Evolutionary conservation across 73 alveolate species (phyloP).

Genomic region (Uronychia binucleata): DNA sequence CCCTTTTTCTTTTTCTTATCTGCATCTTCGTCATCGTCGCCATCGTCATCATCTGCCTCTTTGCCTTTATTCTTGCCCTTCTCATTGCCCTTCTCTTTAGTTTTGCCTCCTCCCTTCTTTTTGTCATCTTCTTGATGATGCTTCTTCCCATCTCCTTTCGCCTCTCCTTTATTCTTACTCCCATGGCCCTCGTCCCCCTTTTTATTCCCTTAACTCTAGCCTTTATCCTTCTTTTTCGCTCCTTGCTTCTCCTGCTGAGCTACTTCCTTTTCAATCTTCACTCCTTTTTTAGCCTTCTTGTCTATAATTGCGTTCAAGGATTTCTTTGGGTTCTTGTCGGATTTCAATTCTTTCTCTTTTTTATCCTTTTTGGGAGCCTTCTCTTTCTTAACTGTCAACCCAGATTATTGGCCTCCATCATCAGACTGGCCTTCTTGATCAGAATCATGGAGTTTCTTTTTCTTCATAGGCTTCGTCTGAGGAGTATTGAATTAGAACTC

Average conservation of each 20-base stretch:
- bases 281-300: not conserved
- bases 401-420: not conserved
- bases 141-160: constrained; percentile 29
- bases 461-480: too few species aligned
- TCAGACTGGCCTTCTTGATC: not conserved
- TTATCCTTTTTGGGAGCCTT: not conserved
- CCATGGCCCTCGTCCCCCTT: too few species aligned
- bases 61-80: not conserved
- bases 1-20: constrained; percentile 31
- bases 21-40: not conserved
- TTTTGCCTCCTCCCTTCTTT: not conserved
- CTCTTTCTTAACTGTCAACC: too few species aligned
- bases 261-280: not conserved
- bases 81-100: too few species aligned
- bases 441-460: too few species aligned
- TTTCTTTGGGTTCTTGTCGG: too few species aligned
- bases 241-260: not conserved
- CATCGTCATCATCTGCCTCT: constrained; percentile 25
- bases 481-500: too few species aligned
- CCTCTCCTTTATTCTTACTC: constrained; percentile 41
- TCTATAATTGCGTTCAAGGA: not conserved
- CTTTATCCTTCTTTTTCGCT: constrained; percentile 10
- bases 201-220: constrained; percentile 21
- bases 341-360: too few species aligned
- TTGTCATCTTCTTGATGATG: not conserved